These are phyloP conservation scores for Yarrowia sp. DNA, from an alignment of 805 yeast species.

Conservation along the genomic window DNA sequence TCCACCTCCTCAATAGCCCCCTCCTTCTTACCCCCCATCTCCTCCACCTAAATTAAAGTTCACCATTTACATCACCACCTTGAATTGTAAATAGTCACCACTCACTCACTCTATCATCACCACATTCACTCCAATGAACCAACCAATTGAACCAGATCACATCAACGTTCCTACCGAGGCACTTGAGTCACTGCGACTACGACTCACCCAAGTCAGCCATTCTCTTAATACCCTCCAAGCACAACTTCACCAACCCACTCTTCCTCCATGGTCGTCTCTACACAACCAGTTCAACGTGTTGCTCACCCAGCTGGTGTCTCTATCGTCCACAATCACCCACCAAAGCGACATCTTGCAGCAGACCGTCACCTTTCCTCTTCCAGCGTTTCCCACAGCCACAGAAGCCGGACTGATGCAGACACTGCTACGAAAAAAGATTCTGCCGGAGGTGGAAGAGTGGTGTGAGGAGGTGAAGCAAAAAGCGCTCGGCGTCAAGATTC, in stretches of 20 bases:
- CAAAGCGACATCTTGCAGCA: slow-evolving; percentile 64
- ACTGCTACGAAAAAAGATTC: slow-evolving; percentile 79
- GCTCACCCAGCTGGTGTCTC: slow-evolving; percentile 78
- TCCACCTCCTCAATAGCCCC: background rate
- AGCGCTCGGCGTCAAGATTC: slow-evolving; percentile 48
- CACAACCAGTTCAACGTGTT: slow-evolving; percentile 86
- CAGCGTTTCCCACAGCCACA: slow-evolving; percentile 82
- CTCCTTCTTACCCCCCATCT: too few species aligned
- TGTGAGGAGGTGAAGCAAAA: slow-evolving; percentile 57
- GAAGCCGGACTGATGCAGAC: slow-evolving; percentile 86
- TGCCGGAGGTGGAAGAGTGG: slow-evolving; percentile 94
- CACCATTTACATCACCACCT: background rate
- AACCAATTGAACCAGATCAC: slow-evolving; percentile 46
- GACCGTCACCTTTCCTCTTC: slow-evolving; percentile 83
- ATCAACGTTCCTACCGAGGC: slow-evolving; percentile 65
- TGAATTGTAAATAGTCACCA: too few species aligned
- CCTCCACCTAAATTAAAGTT: background rate
- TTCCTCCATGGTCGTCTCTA: slow-evolving; percentile 67
- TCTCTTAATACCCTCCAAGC: slow-evolving; percentile 64
- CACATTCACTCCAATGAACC: slow-evolving; percentile 3
- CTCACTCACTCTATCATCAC: background rate
- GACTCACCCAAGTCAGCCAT: slow-evolving; percentile 67
- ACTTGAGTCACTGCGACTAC: slow-evolving; percentile 66
- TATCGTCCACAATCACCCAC: slow-evolving; percentile 71
- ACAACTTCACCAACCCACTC: slow-evolving; percentile 57